phyloP scores from a whole-genome alignment of 2,329 filamentous ascomycete genomes.

The Chaetomiaceae sp. region DNA sequence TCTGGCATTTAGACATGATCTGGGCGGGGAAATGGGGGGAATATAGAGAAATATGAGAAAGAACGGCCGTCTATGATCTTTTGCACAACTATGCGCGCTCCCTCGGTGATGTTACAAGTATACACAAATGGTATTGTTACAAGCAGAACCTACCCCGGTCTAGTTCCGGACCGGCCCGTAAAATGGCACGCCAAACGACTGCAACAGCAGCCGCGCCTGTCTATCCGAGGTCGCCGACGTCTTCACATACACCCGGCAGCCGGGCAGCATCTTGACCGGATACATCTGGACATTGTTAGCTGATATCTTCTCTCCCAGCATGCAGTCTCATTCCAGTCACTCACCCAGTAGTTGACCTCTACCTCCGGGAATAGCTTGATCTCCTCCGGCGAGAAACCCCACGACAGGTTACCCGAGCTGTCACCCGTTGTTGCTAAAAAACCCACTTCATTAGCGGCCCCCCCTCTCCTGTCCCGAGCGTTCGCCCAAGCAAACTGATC shows the following conservation, averaged over 20 bases:
- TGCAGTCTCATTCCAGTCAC: slow-evolving; percentile 38
- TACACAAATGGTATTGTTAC: slow-evolving; percentile 22
- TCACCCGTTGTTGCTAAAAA: slow-evolving; percentile 64
- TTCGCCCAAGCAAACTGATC: too few relatives aligned
- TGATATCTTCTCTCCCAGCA: background rate
- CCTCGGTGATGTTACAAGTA: slow-evolving; percentile 18
- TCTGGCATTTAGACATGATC: slow-evolving; percentile 15
- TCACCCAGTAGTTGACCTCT: slow-evolving; percentile 89
- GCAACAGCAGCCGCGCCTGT: slow-evolving; percentile 73
- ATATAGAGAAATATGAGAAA: slow-evolving; percentile 5
- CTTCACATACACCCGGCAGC: slow-evolving; percentile 76
- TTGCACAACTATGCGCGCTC: background rate
- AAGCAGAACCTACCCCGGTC: slow-evolving; percentile 14
- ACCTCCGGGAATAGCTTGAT: slow-evolving; percentile 88
- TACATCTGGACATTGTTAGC: slow-evolving; percentile 46
- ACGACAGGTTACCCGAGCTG: slow-evolving; percentile 78
- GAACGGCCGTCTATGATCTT: background rate
- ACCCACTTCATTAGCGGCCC: too few relatives aligned
- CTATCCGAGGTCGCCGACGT: slow-evolving; percentile 81
- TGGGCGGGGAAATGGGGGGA: slow-evolving; percentile 3
- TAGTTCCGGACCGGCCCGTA: slow-evolving; percentile 48
- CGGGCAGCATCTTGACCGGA: slow-evolving; percentile 70
- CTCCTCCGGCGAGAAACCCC: slow-evolving; percentile 71
- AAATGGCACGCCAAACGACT: slow-evolving; percentile 73
- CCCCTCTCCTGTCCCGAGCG: too few relatives aligned